Base-by-base conservation (phyloP, 2,329 filamentous ascomycete genomes). In the Scedosporium dehoogii region DNA sequence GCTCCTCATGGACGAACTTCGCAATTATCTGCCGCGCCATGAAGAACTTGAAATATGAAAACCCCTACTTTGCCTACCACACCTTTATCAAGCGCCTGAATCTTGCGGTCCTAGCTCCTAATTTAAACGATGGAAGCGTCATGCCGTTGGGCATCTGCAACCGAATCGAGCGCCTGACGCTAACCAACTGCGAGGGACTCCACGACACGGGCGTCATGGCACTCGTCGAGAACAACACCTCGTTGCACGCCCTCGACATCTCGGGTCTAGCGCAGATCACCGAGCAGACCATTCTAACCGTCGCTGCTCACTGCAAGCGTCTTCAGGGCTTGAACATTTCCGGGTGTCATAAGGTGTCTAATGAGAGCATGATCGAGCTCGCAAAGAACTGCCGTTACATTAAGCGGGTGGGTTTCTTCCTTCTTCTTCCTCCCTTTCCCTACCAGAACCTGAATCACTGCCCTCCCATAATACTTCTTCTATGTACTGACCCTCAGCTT, bases 291-390 rank as follows among this genome's bases (percentile, higher is more conserved):
- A 86, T 97, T 72, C 78, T 84, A 66, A 83, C 86, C 21, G 85
- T 99, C 64, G 90, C 93, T 1, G 81, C 87, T 63, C 88, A 94
- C 73, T 97, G 94, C 73, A 82, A 84, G 58, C 85, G 90, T 60
- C 81, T 99, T 6, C 94, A 99, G 74, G 94, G 94, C 3, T 78
- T 99, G 59, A 99, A 99, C 70, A 88, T 99, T 65, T 93, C 93
- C 1, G 87, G 86, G 61, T 99, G 94, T 77, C 84, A 82, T 64
- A 88, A 85, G 70, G 86, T 97, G 60, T 92, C 92, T 6, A 93
- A 96, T 70, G 89, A 92, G 60, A 94, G 92, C 60, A 81, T 99
- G 73, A 84, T 92, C 58, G 79, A 82, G 12, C 83, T 99, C 38
- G 93, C 94, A 6, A 81, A 90, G 70, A 91, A 79, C 70, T 97